Conservation (phyloP, 345 rosid species). For the Eucalyptus dawsonii region DNA sequence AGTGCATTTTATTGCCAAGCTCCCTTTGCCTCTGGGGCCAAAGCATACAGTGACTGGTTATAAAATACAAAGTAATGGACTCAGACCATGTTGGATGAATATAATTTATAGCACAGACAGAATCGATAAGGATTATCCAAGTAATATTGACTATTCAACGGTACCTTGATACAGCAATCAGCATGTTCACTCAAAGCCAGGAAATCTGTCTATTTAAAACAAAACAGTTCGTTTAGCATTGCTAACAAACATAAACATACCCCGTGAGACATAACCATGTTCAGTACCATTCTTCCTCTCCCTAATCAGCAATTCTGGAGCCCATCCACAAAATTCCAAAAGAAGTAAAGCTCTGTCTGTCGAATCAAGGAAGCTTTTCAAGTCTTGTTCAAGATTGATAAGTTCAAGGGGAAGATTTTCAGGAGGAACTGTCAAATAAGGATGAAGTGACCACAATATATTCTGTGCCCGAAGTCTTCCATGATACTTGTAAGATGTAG, state of each 20-base stretch:
- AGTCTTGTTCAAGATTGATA: conserved; percentile 29
- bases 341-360: conserved; percentile 70
- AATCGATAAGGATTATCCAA: neutral
- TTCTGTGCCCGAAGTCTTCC: conserved; percentile 57
- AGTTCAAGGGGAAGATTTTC: conserved; percentile 39
- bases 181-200: neutral
- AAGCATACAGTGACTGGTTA: neutral
- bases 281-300: conserved; percentile 31
- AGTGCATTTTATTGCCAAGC: neutral
- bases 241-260: conserved; percentile 9
- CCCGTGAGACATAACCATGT: conserved; percentile 12
- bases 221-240: neutral
- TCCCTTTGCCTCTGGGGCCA: neutral
- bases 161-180: neutral
- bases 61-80: neutral
- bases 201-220: neutral
- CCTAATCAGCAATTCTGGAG: conserved; percentile 23
- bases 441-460: conserved; percentile 41
- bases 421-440: conserved; percentile 28
- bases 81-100: neutral
- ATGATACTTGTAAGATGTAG: conserved; percentile 46
- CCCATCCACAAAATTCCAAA: conserved; percentile 83
- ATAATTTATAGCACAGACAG: neutral
- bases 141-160: neutral
- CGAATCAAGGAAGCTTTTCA: conserved; percentile 54